Conservation (phyloP, 169 alveolate species). For the Cryptosporidium bovis region DNA sequence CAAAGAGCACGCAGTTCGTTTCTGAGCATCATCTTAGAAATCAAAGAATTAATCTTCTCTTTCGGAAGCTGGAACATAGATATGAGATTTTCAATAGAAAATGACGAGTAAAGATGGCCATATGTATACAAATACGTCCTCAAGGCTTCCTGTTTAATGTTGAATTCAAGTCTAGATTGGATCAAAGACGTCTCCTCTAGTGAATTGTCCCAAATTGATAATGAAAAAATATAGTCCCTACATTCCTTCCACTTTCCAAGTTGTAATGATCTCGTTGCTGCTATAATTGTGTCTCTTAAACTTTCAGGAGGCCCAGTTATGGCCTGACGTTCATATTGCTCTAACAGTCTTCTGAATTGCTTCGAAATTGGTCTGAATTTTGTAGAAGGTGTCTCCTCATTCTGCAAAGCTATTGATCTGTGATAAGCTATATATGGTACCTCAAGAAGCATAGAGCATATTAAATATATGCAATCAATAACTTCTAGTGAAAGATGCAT, state of each 20-base stretch:
- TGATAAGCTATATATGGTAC: slow-evolving; percentile 90
- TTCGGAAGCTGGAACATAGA: slow-evolving; percentile 86
- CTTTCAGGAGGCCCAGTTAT: slow-evolving; percentile 96
- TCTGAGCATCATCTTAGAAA: slow-evolving; percentile 90
- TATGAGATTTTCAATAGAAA: slow-evolving; percentile 86
- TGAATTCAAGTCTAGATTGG: slow-evolving; percentile 84
- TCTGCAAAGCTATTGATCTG: slow-evolving; percentile 76
- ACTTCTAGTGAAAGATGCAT: slow-evolving; percentile 96
- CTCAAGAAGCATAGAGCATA: slow-evolving; percentile 92
- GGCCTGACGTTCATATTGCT: slow-evolving; percentile 91
- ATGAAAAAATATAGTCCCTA: slow-evolving; percentile 83
- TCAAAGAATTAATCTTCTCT: slow-evolving; percentile 85
- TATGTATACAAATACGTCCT: slow-evolving; percentile 91
- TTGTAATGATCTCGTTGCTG: slow-evolving; percentile 92
- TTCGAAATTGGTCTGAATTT: slow-evolving; percentile 81
- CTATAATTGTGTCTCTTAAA: slow-evolving; percentile 91
- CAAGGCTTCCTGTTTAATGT: slow-evolving; percentile 93
- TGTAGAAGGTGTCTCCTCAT: slow-evolving; percentile 75
- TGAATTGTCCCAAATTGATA: slow-evolving; percentile 87
- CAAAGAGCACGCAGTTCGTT: slow-evolving; percentile 91
- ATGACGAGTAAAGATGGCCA: slow-evolving; percentile 86
- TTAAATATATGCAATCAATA: slow-evolving; percentile 92
- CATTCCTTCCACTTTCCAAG: slow-evolving; percentile 95
- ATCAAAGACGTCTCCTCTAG: slow-evolving; percentile 83
- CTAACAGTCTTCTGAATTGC: slow-evolving; percentile 92